A percentile compares a stretch with the other conserved stretches of the same genome.
Conservation (phyloP, 129 eudicot species). For the Flaveria ramosissima region DNA sequence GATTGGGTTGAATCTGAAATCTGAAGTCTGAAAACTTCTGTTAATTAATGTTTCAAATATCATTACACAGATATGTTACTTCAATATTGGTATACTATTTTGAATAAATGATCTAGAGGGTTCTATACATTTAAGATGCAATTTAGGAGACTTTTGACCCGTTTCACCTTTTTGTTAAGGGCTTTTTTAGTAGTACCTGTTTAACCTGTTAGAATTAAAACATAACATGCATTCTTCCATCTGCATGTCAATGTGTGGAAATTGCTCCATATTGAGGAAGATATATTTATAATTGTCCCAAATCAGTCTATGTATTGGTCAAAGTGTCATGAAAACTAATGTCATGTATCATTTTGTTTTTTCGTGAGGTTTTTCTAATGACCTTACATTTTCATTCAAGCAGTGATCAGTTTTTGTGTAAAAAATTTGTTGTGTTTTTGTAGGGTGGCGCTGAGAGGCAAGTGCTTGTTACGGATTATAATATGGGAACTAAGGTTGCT, state of each 20-base stretch:
- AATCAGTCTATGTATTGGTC: not conserved
- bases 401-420: not conserved
- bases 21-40: not conserved
- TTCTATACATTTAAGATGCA: not conserved
- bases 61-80: not conserved
- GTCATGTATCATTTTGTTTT: not conserved
- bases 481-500: slow-evolving; percentile 69
- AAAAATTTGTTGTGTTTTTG: slow-evolving; percentile 15
- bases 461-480: slow-evolving; percentile 89
- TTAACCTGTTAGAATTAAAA: not conserved
- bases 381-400: not conserved
- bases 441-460: slow-evolving; percentile 87
- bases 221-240: not conserved
- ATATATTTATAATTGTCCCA: not conserved
- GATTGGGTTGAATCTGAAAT: not conserved
- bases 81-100: not conserved
- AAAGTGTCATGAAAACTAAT: not conserved
- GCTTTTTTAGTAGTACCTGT: not conserved
- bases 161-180: not conserved
- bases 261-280: not conserved
- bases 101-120: not conserved
- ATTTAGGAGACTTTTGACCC: not conserved
- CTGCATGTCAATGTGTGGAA: not conserved
- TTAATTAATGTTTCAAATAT: not conserved
- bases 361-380: slow-evolving; percentile 14